Conservation (phyloP, 2,329 filamentous ascomycete species). For the Aspergillus arachidicola region DNA sequence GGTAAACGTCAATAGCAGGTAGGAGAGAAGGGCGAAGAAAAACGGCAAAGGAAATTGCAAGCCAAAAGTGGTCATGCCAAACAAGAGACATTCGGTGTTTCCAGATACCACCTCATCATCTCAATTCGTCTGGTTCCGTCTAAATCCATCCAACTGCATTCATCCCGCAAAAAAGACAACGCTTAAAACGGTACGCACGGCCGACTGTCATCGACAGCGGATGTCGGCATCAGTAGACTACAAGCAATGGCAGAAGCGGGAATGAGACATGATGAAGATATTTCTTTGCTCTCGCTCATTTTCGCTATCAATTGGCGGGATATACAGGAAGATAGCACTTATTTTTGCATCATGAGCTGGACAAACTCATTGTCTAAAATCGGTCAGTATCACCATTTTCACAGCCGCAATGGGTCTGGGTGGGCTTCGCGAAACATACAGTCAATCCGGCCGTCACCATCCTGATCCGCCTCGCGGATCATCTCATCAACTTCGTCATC, state of each 20-base stretch:
- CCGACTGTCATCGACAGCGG: conserved; percentile 19
- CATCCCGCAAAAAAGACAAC: conserved; percentile 10
- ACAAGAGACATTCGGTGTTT: neutral
- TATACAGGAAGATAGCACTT: conserved; percentile 44
- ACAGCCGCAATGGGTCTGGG: too few relatives aligned
- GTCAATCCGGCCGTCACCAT: conserved; percentile 85
- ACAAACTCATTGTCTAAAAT: conserved; percentile 83
- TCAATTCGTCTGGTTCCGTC: conserved; percentile 2
- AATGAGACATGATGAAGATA: conserved; percentile 24
- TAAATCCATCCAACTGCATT: conserved; percentile 9
- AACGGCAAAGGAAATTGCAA: neutral
- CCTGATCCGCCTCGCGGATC: conserved; percentile 89
- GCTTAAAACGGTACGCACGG: conserved; percentile 15
- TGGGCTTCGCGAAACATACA: conserved; percentile 57
- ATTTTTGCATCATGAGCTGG: conserved; percentile 96
- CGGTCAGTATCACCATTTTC: conserved; percentile 26
- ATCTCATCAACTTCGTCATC: conserved; percentile 92
- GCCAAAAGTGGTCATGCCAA: neutral
- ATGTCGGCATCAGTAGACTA: conserved; percentile 30
- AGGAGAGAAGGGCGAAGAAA: conserved; percentile 1
- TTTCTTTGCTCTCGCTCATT: conserved; percentile 29
- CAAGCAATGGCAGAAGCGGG: conserved; percentile 28
- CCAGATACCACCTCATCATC: neutral
- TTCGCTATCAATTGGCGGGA: conserved; percentile 35
- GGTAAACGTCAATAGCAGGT: conserved; percentile 8